Evolutionary conservation across 352 stramenopile genomes (phyloP).

Genomic region (Phytophthora agathidicida): DNA sequence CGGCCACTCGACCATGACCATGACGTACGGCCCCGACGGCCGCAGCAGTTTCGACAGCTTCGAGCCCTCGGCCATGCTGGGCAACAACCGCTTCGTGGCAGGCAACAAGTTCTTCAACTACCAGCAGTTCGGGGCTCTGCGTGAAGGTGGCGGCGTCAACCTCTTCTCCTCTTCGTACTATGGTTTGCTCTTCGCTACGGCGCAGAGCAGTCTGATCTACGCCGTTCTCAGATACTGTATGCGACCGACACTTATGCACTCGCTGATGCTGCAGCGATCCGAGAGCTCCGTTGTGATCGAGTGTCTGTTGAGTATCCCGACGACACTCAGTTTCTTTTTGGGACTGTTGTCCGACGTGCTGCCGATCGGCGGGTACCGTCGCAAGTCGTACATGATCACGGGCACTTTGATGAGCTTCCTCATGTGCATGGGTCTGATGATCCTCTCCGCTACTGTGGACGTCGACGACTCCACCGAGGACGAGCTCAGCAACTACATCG

Average conservation of each 20-base stretch:
- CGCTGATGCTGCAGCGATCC: slow-evolving; percentile 52
- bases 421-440: slow-evolving; percentile 58
- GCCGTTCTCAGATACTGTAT: slow-evolving; percentile 70
- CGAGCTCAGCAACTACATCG: slow-evolving; percentile 42
- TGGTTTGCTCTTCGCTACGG: slow-evolving; percentile 61
- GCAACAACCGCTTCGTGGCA: slow-evolving; percentile 57
- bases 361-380: slow-evolving; percentile 84
- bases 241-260: slow-evolving; percentile 73
- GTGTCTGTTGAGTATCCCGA: slow-evolving; percentile 87
- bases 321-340: slow-evolving; percentile 86
- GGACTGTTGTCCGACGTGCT: slow-evolving; percentile 88
- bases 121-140: slow-evolving; percentile 71
- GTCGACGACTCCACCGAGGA: slow-evolving; percentile 34
- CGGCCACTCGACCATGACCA: slow-evolving; percentile 28
- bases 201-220: slow-evolving; percentile 63
- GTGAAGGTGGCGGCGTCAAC: slow-evolving; percentile 59
- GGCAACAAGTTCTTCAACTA: slow-evolving; percentile 82
- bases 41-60: slow-evolving; percentile 37
- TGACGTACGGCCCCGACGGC: slow-evolving; percentile 30
- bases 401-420: slow-evolving; percentile 65
- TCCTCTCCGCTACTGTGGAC: slow-evolving; percentile 52
- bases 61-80: slow-evolving; percentile 31
- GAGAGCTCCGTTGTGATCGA: slow-evolving; percentile 67
- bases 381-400: slow-evolving; percentile 92
- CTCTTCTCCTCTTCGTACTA: slow-evolving; percentile 68